Conservation (phyloP, 75 land plant species). For the Cryptomeria japonica region DNA sequence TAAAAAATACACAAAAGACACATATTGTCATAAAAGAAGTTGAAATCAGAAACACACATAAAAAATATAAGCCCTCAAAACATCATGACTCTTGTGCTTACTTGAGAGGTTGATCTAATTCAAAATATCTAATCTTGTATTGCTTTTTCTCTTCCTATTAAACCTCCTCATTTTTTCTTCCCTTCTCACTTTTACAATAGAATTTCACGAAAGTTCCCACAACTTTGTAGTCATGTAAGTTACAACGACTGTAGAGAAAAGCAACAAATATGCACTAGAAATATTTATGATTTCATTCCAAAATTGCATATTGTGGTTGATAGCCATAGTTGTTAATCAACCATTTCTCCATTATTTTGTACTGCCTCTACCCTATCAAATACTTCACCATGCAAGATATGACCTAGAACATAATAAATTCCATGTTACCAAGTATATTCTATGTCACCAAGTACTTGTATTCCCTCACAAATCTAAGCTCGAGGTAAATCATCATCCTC, state of each 20-base stretch:
- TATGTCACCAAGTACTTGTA: slow-evolving; percentile 58
- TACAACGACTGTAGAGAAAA: slow-evolving; percentile 62
- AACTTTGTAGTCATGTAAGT: slow-evolving; percentile 81
- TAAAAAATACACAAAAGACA: too few relatives aligned
- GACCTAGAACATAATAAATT: slow-evolving; percentile 80
- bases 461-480: too few relatives aligned
- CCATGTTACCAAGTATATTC: slow-evolving; percentile 85
- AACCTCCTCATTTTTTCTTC: slow-evolving; percentile 89
- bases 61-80: too few relatives aligned
- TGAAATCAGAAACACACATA: too few relatives aligned
- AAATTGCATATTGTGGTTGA: slow-evolving; percentile 94
- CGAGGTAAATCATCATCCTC: too few relatives aligned
- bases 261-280: slow-evolving; percentile 98
- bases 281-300: slow-evolving; percentile 79
- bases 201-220: slow-evolving; percentile 95
- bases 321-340: slow-evolving; percentile 82
- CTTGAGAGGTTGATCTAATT: slow-evolving; percentile 38
- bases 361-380: slow-evolving; percentile 88
- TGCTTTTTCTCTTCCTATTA: slow-evolving; percentile 80
- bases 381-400: slow-evolving; percentile 78
- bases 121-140: slow-evolving; percentile 58
- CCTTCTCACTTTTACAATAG: slow-evolving; percentile 95
- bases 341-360: slow-evolving; percentile 76
- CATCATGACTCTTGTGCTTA: not conserved
- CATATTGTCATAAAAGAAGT: too few relatives aligned